Evolutionary conservation across 495 filamentous ascomycete species (phyloP).

Genomic region (Lepraria neglecta): DNA sequence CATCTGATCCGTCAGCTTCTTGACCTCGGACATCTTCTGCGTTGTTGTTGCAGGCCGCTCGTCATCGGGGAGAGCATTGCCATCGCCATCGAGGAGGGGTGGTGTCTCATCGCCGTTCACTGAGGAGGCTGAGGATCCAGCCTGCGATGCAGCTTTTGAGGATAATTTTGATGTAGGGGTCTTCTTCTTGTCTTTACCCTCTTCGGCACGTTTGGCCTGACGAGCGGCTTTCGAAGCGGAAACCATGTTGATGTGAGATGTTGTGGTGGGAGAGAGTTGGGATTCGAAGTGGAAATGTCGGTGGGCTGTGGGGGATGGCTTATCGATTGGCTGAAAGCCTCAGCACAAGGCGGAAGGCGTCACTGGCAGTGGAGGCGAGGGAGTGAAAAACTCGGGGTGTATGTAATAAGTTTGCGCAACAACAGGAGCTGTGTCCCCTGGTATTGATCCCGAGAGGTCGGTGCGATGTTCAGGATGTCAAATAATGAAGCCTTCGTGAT

Average conservation of each 20-base stretch:
- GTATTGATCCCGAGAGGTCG: neutral
- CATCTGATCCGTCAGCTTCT: constrained; percentile 78
- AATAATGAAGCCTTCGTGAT: neutral
- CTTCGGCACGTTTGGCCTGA: constrained; percentile 86
- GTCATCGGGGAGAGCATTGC: constrained; percentile 47
- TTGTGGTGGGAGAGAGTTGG: neutral
- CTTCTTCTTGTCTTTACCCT: constrained; percentile 63
- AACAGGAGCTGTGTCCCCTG: neutral
- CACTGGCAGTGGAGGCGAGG: neutral
- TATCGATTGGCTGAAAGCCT: constrained; percentile 20
- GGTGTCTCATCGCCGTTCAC: constrained; percentile 65
- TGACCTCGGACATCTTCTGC: constrained; percentile 71
- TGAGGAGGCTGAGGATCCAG: constrained; percentile 56
- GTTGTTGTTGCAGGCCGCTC: constrained; percentile 64
- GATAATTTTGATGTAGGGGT: constrained; percentile 62
- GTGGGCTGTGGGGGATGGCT: constrained; percentile 32
- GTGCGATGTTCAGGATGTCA: neutral
- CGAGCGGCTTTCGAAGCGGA: constrained; percentile 97
- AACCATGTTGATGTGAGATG: constrained; percentile 52
- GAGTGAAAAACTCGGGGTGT: neutral
- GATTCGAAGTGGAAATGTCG: constrained; percentile 23
- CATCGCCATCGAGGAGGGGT: constrained; percentile 53
- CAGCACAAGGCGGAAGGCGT: neutral
- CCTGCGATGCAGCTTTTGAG: constrained; percentile 58
- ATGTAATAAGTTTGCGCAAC: neutral